These are phyloP conservation scores for Didymella pomorum DNA, from an alignment of 2,329 filamentous ascomycete species.

Conservation along the genomic window DNA sequence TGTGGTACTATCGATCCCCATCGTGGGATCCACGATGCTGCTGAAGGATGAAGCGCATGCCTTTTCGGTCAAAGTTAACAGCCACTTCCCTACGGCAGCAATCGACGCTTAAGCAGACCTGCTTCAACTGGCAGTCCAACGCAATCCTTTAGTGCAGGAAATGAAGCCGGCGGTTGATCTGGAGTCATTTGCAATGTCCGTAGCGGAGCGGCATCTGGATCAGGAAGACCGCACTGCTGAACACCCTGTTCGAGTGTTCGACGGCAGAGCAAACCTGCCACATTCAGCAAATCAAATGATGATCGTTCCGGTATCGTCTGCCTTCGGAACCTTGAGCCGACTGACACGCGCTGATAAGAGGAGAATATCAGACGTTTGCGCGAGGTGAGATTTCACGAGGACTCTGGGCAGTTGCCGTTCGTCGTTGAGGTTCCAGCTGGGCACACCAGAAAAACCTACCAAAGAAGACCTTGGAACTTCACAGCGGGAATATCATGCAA, in stretches of 20 bases:
- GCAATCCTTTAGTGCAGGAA: background rate
- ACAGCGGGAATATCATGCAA: too few species aligned
- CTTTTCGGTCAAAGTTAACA: background rate
- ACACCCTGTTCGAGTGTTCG: background rate
- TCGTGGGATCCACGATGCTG: background rate
- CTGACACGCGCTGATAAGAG: background rate
- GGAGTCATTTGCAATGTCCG: background rate
- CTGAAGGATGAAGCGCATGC: constrained; percentile 4
- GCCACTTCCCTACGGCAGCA: background rate
- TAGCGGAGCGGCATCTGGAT: background rate
- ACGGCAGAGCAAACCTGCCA: background rate
- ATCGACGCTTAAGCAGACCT: constrained; percentile 5
- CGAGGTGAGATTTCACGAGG: background rate
- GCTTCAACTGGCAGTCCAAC: background rate
- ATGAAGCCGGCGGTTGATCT: background rate
- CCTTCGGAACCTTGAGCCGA: background rate
- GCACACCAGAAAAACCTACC: too few species aligned
- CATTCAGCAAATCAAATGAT: background rate
- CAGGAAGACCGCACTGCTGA: background rate
- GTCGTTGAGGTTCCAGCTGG: too few species aligned
- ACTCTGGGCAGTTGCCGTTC: too few species aligned
- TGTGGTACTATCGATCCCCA: background rate
- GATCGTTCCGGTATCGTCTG: background rate
- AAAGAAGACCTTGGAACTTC: too few species aligned
- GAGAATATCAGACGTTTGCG: background rate